These are phyloP conservation scores for Xylariaceae sp. DNA, from an alignment of 2,329 filamentous ascomycete species.

Conservation along the genomic window DNA sequence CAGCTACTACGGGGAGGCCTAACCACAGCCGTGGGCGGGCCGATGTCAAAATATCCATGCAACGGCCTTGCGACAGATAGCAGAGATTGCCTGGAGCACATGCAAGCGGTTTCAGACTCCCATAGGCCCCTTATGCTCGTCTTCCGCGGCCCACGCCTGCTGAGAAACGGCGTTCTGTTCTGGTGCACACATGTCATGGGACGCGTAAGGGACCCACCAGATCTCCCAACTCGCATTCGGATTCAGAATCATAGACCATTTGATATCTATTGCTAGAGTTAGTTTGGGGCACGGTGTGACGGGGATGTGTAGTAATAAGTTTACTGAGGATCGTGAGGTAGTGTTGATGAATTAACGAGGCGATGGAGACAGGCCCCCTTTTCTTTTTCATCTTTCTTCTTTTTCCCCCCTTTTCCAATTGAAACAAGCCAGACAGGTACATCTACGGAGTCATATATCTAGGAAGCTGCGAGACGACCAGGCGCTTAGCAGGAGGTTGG, in stretches of 20 bases:
- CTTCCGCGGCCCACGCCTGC: constrained; percentile 12
- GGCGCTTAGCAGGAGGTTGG: not conserved
- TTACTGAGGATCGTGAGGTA: constrained; percentile 3
- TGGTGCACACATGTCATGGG: constrained; percentile 4
- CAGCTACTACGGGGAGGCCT: constrained; percentile 31
- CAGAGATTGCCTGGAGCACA: not conserved
- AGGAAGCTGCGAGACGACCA: not conserved
- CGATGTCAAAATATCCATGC: not conserved
- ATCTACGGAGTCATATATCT: not conserved
- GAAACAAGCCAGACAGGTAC: constrained; percentile 2
- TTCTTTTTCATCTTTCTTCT: not conserved
- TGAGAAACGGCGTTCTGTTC: constrained; percentile 6
- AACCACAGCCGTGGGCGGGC: constrained; percentile 15
- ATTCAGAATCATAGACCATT: constrained; percentile 6
- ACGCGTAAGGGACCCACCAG: not conserved
- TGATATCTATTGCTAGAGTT: constrained; percentile 5
- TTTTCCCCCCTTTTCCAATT: not conserved
- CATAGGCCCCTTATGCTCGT: constrained; percentile 1
- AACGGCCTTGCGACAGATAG: not conserved
- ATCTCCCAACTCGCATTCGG: not conserved
- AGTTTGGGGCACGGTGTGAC: not conserved
- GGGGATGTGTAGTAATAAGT: not conserved
- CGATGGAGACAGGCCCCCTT: constrained; percentile 1
- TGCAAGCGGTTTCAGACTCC: constrained; percentile 3
- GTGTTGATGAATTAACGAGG: constrained; percentile 14